Percentiles rank a stretch among this genome's conserved stretches.
Conservation (phyloP, 129 eudicot species). For the Artemisia tridentata region DNA sequence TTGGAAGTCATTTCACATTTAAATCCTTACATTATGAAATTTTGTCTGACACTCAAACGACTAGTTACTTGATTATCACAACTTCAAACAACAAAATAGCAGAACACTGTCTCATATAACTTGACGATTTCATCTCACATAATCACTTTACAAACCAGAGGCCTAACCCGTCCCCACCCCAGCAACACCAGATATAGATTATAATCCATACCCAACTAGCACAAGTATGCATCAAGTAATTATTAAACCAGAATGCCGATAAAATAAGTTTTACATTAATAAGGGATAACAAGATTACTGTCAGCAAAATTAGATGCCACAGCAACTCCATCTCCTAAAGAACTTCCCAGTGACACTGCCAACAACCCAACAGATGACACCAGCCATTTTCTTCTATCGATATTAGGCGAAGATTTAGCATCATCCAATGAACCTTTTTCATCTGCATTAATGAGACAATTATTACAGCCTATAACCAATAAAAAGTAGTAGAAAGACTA, state of each 20-base stretch:
- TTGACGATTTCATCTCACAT: too few species aligned
- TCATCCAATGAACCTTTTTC: slow-evolving; percentile 24
- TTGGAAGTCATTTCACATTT: background rate
- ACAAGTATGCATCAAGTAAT: slow-evolving; percentile 15
- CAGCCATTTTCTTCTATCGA: slow-evolving; percentile 50
- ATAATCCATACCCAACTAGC: background rate
- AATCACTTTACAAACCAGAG: too few species aligned
- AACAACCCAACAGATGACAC: slow-evolving; percentile 54
- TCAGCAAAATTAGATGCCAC: slow-evolving; percentile 70
- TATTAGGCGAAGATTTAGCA: slow-evolving; percentile 12
- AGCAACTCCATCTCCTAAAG: slow-evolving; percentile 39
- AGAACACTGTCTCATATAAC: too few species aligned
- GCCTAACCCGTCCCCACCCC: too few species aligned
- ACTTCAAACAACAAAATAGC: too few species aligned
- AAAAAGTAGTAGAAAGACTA: background rate
- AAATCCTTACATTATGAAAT: background rate
- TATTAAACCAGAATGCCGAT: slow-evolving; percentile 3
- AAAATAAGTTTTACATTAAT: slow-evolving; percentile 6
- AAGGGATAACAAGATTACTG: slow-evolving; percentile 45
- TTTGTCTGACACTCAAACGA: background rate
- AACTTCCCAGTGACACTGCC: slow-evolving; percentile 29
- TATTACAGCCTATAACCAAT: background rate
- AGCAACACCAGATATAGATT: background rate
- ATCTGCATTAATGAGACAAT: slow-evolving; percentile 24
- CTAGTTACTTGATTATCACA: too few species aligned